Base-by-base conservation (phyloP, 257 asterid species). In the Prunella vulgaris region DNA sequence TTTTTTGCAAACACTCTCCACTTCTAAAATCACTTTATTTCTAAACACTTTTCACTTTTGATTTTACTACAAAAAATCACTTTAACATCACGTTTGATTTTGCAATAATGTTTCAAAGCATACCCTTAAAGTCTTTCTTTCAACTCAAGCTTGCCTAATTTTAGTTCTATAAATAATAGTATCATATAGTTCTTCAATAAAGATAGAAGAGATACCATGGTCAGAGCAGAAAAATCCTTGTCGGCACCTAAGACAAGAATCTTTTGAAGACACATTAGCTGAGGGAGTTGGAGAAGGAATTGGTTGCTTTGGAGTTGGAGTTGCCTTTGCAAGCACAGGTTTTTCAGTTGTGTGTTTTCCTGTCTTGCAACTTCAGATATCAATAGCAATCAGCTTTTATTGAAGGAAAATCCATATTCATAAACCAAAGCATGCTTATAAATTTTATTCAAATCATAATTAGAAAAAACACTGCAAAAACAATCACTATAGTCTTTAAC, bases 211-310 rank as follows among this genome's bases (percentile, higher is more conserved):
- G 14, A 75, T 81, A 81, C 87, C 87, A 60, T 83, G 87, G 72
- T 78, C 85, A 24, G 87, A 93, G 78, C 97, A 93, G 82, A 85
- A 88, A 69, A 90, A 93, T 52, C 98, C 98, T 85, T 90, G 98
- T 72, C 85, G 88, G 84, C 98, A 93, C 81, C 98, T 80, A 40
- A 87, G 75, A 78, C 98, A 90, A 54, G 82, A 42, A 52, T 85
- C 90, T 70, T 83, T 82, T 1, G 81, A 53, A 37, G 86, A 83
- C 62, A 64, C 56, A 74, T 76, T 71, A 59, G 79, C 65, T 15
- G 64, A 18, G 12, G 76, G 75, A 60, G 74, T 46, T 61, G 79
- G 85, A 37, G 77, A 73, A 53, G 92, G 52, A 68, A 69, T 63
- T 25, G 78, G 78, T 64, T 40, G 81, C 74, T 64, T 79, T 35